Conservation (phyloP, 2,329 filamentous ascomycete genomes). For the Harringtonia lauricola region DNA sequence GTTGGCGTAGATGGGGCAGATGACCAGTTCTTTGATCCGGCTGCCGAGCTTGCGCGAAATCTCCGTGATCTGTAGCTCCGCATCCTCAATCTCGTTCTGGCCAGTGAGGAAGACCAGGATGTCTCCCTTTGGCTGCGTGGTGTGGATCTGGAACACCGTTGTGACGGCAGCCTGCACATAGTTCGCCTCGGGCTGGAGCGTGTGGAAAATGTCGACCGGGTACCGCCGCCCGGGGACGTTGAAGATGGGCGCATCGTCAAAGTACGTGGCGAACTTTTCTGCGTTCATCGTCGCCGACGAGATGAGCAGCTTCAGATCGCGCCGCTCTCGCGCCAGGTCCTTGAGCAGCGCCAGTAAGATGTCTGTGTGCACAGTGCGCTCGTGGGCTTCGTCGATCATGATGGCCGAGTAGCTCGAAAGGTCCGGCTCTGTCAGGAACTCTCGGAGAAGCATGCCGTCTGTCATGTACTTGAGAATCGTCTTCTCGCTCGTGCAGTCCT, state of each 20-base stretch:
- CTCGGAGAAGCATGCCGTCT: slow-evolving; percentile 85
- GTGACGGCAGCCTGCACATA: slow-evolving; percentile 86
- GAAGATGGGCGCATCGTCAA: slow-evolving; percentile 87
- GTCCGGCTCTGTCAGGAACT: slow-evolving; percentile 82
- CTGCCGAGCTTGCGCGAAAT: slow-evolving; percentile 78
- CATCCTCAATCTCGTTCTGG: slow-evolving; percentile 90
- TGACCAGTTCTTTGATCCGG: slow-evolving; percentile 75
- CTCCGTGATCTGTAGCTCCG: slow-evolving; percentile 72
- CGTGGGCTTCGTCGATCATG: slow-evolving; percentile 98
- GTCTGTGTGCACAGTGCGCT: slow-evolving; percentile 83
- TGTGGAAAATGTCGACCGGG: slow-evolving; percentile 87
- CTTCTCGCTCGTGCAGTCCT: slow-evolving; percentile 83
- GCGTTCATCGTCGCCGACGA: slow-evolving; percentile 93
- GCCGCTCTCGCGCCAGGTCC: slow-evolving; percentile 71
- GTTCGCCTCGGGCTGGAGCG: slow-evolving; percentile 82
- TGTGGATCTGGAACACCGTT: slow-evolving; percentile 91
- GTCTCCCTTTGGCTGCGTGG: slow-evolving; percentile 73
- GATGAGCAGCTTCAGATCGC: slow-evolving; percentile 82
- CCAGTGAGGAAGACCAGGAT: slow-evolving; percentile 93
- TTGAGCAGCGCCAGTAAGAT: slow-evolving; percentile 82
- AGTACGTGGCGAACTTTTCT: slow-evolving; percentile 82
- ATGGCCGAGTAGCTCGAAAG: slow-evolving; percentile 72
- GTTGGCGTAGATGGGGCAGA: slow-evolving; percentile 91
- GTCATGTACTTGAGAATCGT: slow-evolving; percentile 95
- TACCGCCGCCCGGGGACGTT: slow-evolving; percentile 85